phyloP scores from a whole-genome alignment of 2,329 filamentous ascomycete genomes.

The Truncatella angustata region DNA sequence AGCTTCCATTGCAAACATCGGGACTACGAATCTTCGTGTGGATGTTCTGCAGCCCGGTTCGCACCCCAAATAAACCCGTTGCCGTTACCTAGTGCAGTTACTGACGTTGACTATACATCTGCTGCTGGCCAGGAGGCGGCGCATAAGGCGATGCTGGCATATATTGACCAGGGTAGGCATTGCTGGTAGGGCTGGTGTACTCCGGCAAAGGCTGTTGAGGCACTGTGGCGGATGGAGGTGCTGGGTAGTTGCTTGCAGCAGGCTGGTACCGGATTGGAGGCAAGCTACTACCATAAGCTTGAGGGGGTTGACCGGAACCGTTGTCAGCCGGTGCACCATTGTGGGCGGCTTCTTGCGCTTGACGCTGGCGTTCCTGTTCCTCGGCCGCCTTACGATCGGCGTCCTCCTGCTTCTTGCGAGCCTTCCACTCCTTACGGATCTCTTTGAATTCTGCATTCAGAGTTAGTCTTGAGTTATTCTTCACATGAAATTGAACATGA shows the following conservation, averaged over 20 bases:
- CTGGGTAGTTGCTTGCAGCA: constrained; percentile 57
- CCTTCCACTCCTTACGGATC: constrained; percentile 98
- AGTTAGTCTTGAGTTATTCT: constrained; percentile 21
- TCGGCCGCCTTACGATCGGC: constrained; percentile 85
- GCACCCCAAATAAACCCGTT: constrained; percentile 10
- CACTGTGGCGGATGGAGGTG: constrained; percentile 52
- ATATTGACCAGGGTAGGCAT: constrained; percentile 57
- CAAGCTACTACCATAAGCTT: constrained; percentile 58
- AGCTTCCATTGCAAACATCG: background rate
- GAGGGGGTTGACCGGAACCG: constrained; percentile 54
- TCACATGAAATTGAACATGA: no score
- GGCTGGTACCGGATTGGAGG: constrained; percentile 75
- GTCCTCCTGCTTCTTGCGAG: constrained; percentile 98
- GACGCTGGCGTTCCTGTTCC: constrained; percentile 70
- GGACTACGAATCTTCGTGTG: constrained; percentile 2
- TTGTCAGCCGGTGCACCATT: constrained; percentile 48
- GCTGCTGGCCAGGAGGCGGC: constrained; percentile 53
- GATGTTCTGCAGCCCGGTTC: constrained; percentile 8
- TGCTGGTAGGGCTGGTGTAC: constrained; percentile 42
- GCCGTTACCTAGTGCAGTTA: constrained; percentile 12
- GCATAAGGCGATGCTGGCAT: constrained; percentile 45
- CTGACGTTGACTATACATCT: constrained; percentile 61
- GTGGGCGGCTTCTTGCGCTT: constrained; percentile 39
- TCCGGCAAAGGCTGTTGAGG: constrained; percentile 40
- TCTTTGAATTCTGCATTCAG: constrained; percentile 85